A percentile compares a stretch with the other conserved stretches of the same genome.
phyloP scores from a whole-genome alignment of 2,329 filamentous ascomycete species.

The Dothistroma pini region DNA sequence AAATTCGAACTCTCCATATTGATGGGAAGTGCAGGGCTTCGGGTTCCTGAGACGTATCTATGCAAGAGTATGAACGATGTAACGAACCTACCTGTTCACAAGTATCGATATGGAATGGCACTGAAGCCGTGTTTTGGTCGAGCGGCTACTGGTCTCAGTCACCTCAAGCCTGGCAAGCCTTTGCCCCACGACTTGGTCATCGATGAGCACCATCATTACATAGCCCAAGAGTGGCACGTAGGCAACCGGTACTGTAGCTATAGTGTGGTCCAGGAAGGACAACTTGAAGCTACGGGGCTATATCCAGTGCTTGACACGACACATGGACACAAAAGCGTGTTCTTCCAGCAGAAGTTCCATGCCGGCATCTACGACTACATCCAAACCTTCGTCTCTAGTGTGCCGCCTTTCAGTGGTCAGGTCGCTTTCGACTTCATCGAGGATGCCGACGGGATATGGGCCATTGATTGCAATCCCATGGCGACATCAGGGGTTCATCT shows the following conservation, averaged over 20 bases:
- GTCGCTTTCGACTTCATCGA: slow-evolving; percentile 34
- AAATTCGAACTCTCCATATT: slow-evolving; percentile 32
- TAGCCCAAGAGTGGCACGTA: slow-evolving; percentile 34
- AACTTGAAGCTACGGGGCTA: slow-evolving; percentile 27
- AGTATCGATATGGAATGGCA: slow-evolving; percentile 26
- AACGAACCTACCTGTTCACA: slow-evolving; percentile 13
- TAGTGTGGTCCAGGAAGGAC: slow-evolving; percentile 28
- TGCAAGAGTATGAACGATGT: slow-evolving; percentile 27
- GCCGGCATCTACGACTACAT: slow-evolving; percentile 28
- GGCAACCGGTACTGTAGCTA: slow-evolving; percentile 33
- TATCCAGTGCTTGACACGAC: slow-evolving; percentile 34
- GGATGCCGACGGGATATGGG: slow-evolving; percentile 21
- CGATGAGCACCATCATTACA: slow-evolving; percentile 18
- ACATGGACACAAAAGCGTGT: slow-evolving; percentile 31
- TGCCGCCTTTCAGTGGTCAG: slow-evolving; percentile 22
- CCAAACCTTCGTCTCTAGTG: slow-evolving; percentile 17
- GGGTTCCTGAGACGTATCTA: slow-evolving; percentile 26
- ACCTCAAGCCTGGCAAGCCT: slow-evolving; percentile 14
- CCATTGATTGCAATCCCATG: slow-evolving; percentile 33
- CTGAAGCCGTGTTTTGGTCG: slow-evolving; percentile 34
- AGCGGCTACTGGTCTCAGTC: slow-evolving; percentile 19
- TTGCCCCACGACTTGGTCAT: slow-evolving; percentile 16
- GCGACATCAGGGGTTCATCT: slow-evolving; percentile 33
- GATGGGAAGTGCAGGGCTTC: slow-evolving; percentile 24
- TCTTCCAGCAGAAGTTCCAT: slow-evolving; percentile 26